Base-by-base conservation (phyloP, 257 asterid genomes). In the Forsythia suspensa region DNA sequence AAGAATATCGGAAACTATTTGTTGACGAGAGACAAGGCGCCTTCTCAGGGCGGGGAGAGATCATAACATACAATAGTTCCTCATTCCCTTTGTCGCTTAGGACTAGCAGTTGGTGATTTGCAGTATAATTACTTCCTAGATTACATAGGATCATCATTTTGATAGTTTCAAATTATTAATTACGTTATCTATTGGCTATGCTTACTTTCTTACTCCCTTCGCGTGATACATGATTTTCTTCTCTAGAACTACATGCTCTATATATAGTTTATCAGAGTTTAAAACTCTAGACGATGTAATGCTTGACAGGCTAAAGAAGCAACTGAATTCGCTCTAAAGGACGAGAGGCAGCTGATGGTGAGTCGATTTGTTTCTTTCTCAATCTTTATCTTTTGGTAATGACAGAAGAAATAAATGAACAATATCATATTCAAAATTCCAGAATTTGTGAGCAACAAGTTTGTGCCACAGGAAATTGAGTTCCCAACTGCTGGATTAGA, bases 391-490 rank as follows among this genome's bases (percentile, higher is more conserved):
- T 55, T 40, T 40, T 21, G 63, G 69, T 42, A 75, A 77, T 59
- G 83, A 21, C 24, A 75, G 76, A 75, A 75, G 72, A 77, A 63
- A 85, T 70, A 80, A 82, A 79, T 61, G 75, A 70, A 72, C 76
- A 70, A 70, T 76, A 80, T 65, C 51, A 82, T 79, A 84, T 74
- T 59, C 75, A 61, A 59, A 82, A 82, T 78, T 84, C 86, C 87
- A 80, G 91, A 87, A 84, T 87, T 82, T 85, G 90, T 90, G 92
- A 90, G 93, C 88, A 86, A 90, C 88, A 66, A 88, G 91, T 90
- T 92, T 94, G 85, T 92, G 81, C 87, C 86, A 84, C 97, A 92
- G 98, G 98, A 95, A 89, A 91, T 95, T 76, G 97, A 95, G 83
- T 91, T 92, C 83, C 98, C 98, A 37, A 93, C 98, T 34, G 89